Evolutionary conservation across 1,284 basidiomycete species (phyloP), one percentile per base, ranked within the genome.

Genomic region (Sporisorium scitamineum): DNA sequence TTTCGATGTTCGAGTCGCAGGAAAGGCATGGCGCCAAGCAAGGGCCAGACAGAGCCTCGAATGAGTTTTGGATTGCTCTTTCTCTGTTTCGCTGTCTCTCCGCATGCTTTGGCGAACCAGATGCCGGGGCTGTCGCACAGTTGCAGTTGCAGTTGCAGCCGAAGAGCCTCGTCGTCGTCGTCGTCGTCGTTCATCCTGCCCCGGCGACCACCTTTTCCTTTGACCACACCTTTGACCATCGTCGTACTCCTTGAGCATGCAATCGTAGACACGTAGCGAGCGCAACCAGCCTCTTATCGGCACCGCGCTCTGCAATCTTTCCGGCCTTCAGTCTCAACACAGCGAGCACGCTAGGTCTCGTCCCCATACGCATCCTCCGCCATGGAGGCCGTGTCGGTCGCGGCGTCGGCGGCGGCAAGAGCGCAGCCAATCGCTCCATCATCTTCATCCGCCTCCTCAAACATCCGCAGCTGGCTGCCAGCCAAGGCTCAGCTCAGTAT

Each of bases 401-500:
- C 42, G 9, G 48, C 54, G 4, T 39, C 37, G 16, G 47, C 47
- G 27, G 22, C 26, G 9, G 54, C 50, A 1, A 44, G 47, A 2
- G 31, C 52, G 8, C 29, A 20, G 14, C 22, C 32, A 3, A 20
- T 54, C 31, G 31, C 41, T 5, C 50, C 26, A 16, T 20, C 45
- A 8, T 29, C 26, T 3, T 34, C 34, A 34, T 34, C 34, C 16
- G 16, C 37, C 37, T 39, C 37, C 13, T 11, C 59, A 22, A 14
- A 16, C 14, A 10, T n/a, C 31, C 67, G 45, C 32, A 20, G 22
- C 18, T 68, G 65, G 65, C 37, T 61, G 26, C 59, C 59, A 9
- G 29, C 44, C 27, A 62, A 59, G 39, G 45, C 55, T 1, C 51
- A 54, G 22, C 51, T 62, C 52, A 47, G 52, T 27, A 51, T 58